Evolutionary conservation across 306 rosid species (phyloP).

Genomic region (Trifolium repens): DNA sequence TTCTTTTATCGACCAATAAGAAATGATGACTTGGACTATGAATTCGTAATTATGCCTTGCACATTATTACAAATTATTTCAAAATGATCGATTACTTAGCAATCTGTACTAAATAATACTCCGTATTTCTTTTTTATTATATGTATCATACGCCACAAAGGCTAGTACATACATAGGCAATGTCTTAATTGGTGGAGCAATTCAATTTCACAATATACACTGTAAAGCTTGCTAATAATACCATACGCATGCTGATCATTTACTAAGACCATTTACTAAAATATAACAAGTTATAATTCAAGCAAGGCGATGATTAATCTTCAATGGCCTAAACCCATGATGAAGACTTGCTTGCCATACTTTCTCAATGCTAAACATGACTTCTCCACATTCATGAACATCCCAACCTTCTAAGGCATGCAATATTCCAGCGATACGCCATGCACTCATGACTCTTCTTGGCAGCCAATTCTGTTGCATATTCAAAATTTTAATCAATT

Average conservation of each 20-base stretch:
- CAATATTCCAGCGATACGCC: constrained; percentile 73
- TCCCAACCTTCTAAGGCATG: constrained; percentile 77
- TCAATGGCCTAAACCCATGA: constrained; percentile 70
- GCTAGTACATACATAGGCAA: background rate
- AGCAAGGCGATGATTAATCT: constrained; percentile 24
- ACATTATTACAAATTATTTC: background rate
- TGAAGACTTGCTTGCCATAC: constrained; percentile 70
- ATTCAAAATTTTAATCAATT: background rate
- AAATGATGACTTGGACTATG: too few relatives aligned
- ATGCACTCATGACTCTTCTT: constrained; percentile 84
- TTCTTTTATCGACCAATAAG: too few relatives aligned
- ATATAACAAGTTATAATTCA: constrained; percentile 10
- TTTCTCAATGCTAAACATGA: constrained; percentile 51
- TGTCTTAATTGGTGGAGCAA: background rate
- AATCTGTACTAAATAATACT: background rate
- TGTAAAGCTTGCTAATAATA: background rate
- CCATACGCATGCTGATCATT: background rate
- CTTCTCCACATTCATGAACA: constrained; percentile 61
- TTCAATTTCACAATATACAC: background rate
- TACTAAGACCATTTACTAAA: too few relatives aligned
- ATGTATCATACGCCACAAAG: background rate
- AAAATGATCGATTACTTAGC: background rate
- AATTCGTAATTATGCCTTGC: too few relatives aligned
- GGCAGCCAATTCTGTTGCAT: constrained; percentile 70
- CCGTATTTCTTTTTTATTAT: background rate